Evolutionary conservation across 331 rosid genomes (phyloP).

Genomic region (Malus hybrid): DNA sequence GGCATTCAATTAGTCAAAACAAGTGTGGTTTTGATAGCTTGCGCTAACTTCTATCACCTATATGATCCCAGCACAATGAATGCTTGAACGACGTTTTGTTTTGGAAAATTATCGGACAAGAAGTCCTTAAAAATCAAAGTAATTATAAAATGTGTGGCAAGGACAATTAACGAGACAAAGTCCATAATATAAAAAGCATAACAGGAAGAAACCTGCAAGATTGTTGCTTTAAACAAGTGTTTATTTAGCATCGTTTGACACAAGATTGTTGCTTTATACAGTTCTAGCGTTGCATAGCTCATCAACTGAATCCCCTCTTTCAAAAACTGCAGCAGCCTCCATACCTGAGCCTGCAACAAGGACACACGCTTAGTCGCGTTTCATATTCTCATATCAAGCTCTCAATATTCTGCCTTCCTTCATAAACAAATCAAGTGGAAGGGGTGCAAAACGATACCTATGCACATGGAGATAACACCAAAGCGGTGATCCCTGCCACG

Average conservation of each 20-base stretch:
- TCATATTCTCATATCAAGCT: not conserved
- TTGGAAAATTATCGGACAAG: no score
- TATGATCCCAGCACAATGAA: no score
- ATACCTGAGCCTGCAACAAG: conserved; percentile 65
- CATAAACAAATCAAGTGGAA: not conserved
- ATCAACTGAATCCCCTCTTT: conserved; percentile 60
- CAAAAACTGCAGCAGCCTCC: conserved; percentile 95
- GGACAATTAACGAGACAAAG: no score
- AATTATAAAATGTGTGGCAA: no score
- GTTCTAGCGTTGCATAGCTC: conserved; percentile 26
- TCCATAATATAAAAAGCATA: no score
- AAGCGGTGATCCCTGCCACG: conserved; percentile 65
- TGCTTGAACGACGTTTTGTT: no score
- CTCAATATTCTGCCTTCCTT: not conserved
- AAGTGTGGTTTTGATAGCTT: no score
- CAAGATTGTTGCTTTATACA: not conserved
- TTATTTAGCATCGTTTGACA: conserved; percentile 16
- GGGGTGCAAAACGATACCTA: conserved; percentile 41
- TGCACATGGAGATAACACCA: conserved; percentile 92
- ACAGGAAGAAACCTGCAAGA: not conserved
- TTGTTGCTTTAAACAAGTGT: not conserved
- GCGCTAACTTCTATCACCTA: no score
- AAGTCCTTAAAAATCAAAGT: no score
- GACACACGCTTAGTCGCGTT: conserved; percentile 6
- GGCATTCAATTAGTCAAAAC: no score